phyloP scores from a whole-genome alignment of 1,284 basidiomycete genomes.

The Cutaneotrichosporon cavernicola region DNA sequence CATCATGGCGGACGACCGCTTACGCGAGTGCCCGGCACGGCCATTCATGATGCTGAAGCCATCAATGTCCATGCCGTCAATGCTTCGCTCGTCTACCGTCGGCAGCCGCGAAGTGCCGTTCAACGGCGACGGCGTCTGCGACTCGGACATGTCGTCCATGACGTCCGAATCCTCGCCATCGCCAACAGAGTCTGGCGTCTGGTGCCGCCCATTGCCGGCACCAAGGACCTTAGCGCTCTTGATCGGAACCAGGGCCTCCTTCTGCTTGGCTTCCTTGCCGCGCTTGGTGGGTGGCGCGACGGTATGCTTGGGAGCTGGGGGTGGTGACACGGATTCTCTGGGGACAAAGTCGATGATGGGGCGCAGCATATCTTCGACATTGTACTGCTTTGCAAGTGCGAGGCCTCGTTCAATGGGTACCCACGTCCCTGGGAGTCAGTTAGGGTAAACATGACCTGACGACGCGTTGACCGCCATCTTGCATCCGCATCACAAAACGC shows the following conservation, averaged over 20 bases:
- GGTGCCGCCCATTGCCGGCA: conserved; percentile 17
- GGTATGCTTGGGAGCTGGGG: conserved; percentile 92
- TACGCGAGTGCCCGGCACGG: conserved; percentile 25
- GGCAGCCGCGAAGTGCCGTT: conserved; percentile 18
- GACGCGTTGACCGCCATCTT: conserved; percentile 1
- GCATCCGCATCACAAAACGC: conserved; percentile 36
- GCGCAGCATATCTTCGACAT: conserved; percentile 81
- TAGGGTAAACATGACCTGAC: conserved; percentile 8
- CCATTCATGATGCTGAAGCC: conserved; percentile 16
- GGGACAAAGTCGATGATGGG: conserved; percentile 95
- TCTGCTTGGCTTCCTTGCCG: conserved; percentile 40
- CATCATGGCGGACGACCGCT: conserved; percentile 43
- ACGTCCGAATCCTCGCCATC: conserved; percentile 19
- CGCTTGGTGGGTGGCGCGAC: conserved; percentile 64
- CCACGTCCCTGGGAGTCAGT: conserved; percentile 77
- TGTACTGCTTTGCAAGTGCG: conserved; percentile 84
- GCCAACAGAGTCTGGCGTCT: conserved; percentile 25
- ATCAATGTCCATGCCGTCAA: conserved; percentile 25
- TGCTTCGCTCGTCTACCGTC: conserved; percentile 13
- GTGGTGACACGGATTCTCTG: conserved; percentile 79
- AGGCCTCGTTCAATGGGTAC: conserved; percentile 92
- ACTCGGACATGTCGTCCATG: conserved; percentile 29
- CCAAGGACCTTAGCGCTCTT: conserved; percentile 29
- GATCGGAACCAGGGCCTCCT: conserved; percentile 35
- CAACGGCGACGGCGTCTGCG: conserved; percentile 26